A percentile compares a stretch with the other conserved stretches of the same genome.
These are phyloP conservation scores for Smithsoniella earleae DNA, from an alignment of 163 green algal genomes.

Conservation along the genomic window DNA sequence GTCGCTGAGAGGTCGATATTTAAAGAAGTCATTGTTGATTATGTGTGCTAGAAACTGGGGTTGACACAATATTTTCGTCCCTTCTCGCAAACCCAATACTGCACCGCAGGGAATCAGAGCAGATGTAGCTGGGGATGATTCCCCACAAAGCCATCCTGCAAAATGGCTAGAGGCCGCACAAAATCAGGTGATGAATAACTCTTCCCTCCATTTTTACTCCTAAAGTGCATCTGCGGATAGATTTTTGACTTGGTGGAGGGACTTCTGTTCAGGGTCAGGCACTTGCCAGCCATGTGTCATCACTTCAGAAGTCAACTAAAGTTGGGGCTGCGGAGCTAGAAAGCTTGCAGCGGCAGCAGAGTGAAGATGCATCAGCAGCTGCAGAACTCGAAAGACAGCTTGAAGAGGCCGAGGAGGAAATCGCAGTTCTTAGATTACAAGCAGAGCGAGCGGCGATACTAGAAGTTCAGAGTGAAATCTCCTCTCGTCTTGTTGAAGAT, in stretches of 20 bases:
- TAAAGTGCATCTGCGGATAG: no score
- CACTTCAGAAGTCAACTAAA: background rate
- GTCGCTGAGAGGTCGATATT: no score
- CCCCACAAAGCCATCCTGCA: background rate
- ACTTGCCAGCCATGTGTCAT: background rate
- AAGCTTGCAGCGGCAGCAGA: slow-evolving; percentile 3
- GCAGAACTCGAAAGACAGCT: background rate
- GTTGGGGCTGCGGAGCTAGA: slow-evolving; percentile 18
- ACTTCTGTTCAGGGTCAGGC: slow-evolving; percentile 16
- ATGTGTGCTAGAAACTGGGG: no score
- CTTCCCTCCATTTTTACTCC: no score
- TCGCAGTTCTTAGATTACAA: slow-evolving; percentile 1
- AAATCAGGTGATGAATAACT: background rate
- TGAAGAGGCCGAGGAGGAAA: slow-evolving; percentile 24
- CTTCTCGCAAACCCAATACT: no score
- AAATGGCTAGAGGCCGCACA: slow-evolving; percentile 24
- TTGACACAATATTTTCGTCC: no score
- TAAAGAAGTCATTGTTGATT: no score
- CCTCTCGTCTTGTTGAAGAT: slow-evolving; percentile 24
- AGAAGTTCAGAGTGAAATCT: slow-evolving; percentile 29
- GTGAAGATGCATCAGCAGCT: slow-evolving; percentile 15
- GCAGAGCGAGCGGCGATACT: slow-evolving; percentile 23
- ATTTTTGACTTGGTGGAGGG: no score
- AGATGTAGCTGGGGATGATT: background rate
- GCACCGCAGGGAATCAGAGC: no score